Conservation (phyloP, 2,329 filamentous ascomycete genomes). For the Aspergillus transmontanensis region DNA sequence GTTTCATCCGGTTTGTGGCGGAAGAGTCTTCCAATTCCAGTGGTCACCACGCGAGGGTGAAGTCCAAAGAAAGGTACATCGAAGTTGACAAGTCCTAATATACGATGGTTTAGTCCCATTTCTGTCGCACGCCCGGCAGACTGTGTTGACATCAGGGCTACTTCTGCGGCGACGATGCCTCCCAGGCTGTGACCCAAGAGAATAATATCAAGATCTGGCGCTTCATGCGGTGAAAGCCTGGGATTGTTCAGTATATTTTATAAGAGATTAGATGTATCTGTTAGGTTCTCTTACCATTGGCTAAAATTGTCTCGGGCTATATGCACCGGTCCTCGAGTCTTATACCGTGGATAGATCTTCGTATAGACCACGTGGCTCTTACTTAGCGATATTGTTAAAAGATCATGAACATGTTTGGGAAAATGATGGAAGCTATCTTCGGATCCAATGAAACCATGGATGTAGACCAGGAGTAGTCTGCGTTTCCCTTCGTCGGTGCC, state of each 20-base stretch:
- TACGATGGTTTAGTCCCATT: slow-evolving; percentile 61
- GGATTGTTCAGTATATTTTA: background rate
- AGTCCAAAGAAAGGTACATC: slow-evolving; percentile 87
- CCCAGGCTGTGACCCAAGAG: slow-evolving; percentile 90
- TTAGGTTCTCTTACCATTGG: slow-evolving; percentile 57
- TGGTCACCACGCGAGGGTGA: slow-evolving; percentile 83
- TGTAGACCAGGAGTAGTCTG: slow-evolving; percentile 74
- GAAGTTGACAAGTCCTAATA: slow-evolving; percentile 78
- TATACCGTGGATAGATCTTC: slow-evolving; percentile 59
- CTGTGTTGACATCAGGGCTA: slow-evolving; percentile 60
- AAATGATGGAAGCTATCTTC: slow-evolving; percentile 87
- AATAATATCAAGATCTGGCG: slow-evolving; percentile 73
- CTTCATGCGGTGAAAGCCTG: slow-evolving; percentile 75
- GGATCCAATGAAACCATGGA: slow-evolving; percentile 89
- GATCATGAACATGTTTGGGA: slow-evolving; percentile 80
- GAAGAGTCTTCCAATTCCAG: slow-evolving; percentile 79
- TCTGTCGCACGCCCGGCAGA: background rate
- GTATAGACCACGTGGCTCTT: slow-evolving; percentile 81
- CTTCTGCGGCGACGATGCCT: slow-evolving; percentile 78
- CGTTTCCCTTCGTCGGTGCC: slow-evolving; percentile 31
- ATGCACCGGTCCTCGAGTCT: slow-evolving; percentile 50
- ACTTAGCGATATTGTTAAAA: slow-evolving; percentile 66
- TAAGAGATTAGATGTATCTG: slow-evolving; percentile 10
- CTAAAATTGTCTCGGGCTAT: slow-evolving; percentile 83
- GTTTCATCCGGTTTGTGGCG: slow-evolving; percentile 21